Evolutionary conservation across 2,329 filamentous ascomycete genomes (phyloP).

Genomic region (Botryotinia convoluta): DNA sequence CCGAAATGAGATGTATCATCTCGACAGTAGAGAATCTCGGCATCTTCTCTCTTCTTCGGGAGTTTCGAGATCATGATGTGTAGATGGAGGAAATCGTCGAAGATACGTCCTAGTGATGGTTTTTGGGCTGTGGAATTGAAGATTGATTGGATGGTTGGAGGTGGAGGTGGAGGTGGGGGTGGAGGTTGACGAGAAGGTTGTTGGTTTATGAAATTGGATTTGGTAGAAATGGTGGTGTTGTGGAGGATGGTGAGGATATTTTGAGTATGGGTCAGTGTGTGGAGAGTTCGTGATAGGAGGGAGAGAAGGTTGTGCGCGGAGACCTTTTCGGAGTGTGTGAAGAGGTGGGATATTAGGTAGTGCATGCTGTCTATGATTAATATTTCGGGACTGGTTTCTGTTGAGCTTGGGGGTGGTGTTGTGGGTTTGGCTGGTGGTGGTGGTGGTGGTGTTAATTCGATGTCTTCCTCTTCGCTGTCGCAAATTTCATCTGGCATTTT

Average conservation of each 20-base stretch:
- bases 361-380: conserved; percentile 57
- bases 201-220: conserved; percentile 5
- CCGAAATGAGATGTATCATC: not conserved
- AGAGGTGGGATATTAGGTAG: conserved; percentile 50
- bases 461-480: conserved; percentile 31
- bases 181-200: not conserved
- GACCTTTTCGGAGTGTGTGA: conserved; percentile 46
- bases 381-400: conserved; percentile 39
- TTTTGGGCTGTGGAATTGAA: conserved; percentile 30
- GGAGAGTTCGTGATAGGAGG: conserved; percentile 48
- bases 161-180: not conserved
- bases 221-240: conserved; percentile 46
- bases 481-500: conserved; percentile 36
- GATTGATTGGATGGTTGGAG: conserved; percentile 23
- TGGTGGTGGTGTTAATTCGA: not conserved
- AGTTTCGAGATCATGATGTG: conserved; percentile 52
- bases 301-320: conserved; percentile 51
- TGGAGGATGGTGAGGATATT: conserved; percentile 53
- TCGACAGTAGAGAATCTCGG: conserved; percentile 38
- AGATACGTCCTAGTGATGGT: conserved; percentile 48
- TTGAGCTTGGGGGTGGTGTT: not conserved
- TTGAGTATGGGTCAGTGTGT: conserved; percentile 44
- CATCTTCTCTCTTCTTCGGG: conserved; percentile 44
- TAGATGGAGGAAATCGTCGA: conserved; percentile 53
- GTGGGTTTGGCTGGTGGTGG: not conserved